These are phyloP conservation scores for Calycina herbarum DNA, from an alignment of 2,329 filamentous ascomycete genomes.

Conservation along the genomic window DNA sequence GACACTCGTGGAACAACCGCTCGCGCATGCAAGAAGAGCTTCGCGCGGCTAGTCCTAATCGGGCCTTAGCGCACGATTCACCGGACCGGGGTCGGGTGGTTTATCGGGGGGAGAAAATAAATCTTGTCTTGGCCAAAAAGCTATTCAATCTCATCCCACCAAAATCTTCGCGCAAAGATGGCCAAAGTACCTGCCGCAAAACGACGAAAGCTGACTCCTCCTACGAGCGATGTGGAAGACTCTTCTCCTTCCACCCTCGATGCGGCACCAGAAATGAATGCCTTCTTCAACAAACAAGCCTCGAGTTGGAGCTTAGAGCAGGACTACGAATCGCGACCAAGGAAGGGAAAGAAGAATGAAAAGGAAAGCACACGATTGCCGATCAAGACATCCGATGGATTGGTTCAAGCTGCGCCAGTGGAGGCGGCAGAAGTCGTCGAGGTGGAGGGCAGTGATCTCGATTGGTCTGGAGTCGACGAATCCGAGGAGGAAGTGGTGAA, in stretches of 20 bases:
- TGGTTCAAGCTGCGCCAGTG: conserved; percentile 55
- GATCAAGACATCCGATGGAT: conserved; percentile 81
- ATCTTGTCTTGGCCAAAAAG: conserved; percentile 3
- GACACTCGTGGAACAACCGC: background rate
- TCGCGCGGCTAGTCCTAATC: background rate
- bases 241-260: conserved; percentile 37
- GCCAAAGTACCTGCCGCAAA: conserved; percentile 45
- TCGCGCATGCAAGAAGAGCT: background rate
- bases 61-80: background rate
- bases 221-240: conserved; percentile 48
- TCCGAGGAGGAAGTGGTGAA: conserved; percentile 51
- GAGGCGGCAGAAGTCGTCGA: conserved; percentile 52
- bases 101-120: background rate
- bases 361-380: conserved; percentile 73
- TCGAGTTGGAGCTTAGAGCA: conserved; percentile 89
- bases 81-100: background rate
- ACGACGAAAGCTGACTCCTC: conserved; percentile 58
- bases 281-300: conserved; percentile 67
- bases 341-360: conserved; percentile 73
- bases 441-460: conserved; percentile 59
- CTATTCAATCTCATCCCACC: conserved; percentile 13
- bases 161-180: conserved; percentile 26
- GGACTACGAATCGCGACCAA: conserved; percentile 78
- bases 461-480: conserved; percentile 61
- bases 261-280: conserved; percentile 28